Evolutionary conservation across 176 grass and related monocot genomes (phyloP).

Genomic region (Cenchrus fungigraminus): DNA sequence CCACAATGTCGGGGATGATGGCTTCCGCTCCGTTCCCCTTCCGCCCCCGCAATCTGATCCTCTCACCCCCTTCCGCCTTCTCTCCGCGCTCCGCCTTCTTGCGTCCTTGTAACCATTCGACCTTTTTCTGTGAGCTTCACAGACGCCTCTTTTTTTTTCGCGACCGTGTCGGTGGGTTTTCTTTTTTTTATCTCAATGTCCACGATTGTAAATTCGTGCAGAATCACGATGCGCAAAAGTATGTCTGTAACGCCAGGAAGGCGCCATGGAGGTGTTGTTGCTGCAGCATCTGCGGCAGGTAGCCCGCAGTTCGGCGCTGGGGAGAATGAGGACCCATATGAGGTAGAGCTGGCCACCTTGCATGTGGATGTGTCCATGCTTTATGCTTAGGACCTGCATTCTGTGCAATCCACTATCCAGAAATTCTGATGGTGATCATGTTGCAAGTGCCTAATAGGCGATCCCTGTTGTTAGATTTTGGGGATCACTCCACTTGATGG

Average conservation of each 20-base stretch:
- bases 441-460: constrained; percentile 8
- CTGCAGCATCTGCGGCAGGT: constrained; percentile 48
- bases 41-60: not conserved
- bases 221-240: not conserved
- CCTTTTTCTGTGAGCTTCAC: not conserved
- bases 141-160: not conserved
- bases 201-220: not conserved
- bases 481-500: constrained; percentile 62
- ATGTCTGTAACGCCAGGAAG: constrained; percentile 30
- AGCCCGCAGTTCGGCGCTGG: constrained; percentile 31
- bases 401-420: not conserved
- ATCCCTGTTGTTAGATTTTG: constrained; percentile 47
- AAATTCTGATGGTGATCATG: not conserved
- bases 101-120: not conserved
- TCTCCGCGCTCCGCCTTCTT: not conserved
- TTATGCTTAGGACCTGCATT: constrained; percentile 19
- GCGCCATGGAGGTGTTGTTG: constrained; percentile 31
- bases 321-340: constrained; percentile 58
- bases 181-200: not conserved
- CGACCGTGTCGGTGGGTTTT: not conserved
- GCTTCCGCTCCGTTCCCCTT: not conserved
- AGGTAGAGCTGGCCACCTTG: constrained; percentile 38
- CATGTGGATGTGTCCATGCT: constrained; percentile 5
- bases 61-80: not conserved
- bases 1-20: not conserved